phyloP scores from a whole-genome alignment of 2,329 filamentous ascomycete species.

The Ophiostoma sp. region DNA sequence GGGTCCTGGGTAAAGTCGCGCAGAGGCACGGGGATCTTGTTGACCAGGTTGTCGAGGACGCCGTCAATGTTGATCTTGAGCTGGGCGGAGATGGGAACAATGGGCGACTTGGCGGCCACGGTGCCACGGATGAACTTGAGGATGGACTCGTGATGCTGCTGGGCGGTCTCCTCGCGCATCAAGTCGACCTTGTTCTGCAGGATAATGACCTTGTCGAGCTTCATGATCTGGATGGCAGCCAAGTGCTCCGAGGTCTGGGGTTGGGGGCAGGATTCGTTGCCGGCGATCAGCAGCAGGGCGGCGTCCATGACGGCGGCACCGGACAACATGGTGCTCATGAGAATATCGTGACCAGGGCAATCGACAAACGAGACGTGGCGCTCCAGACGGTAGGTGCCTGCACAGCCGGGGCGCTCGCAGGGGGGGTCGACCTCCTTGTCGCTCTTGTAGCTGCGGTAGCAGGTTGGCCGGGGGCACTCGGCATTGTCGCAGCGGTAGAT shows the following conservation, averaged over 20 bases:
- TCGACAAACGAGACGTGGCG: conserved; percentile 98
- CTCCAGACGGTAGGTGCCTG: conserved; percentile 78
- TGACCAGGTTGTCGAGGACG: conserved; percentile 92
- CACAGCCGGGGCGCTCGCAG: conserved; percentile 89
- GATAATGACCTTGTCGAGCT: conserved; percentile 98
- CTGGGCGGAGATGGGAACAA: conserved; percentile 96
- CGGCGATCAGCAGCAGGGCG: conserved; percentile 89
- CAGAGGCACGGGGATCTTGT: conserved; percentile 85
- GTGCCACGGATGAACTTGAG: conserved; percentile 98
- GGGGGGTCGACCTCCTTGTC: conserved; percentile 97
- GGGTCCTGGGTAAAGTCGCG: conserved; percentile 88
- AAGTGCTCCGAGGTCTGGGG: conserved; percentile 98
- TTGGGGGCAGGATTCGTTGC: conserved; percentile 97
- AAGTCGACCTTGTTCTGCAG: conserved; percentile 99
- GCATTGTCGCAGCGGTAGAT: conserved; percentile 97
- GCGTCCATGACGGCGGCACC: conserved; percentile 99
- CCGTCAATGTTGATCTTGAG: conserved; percentile 99
- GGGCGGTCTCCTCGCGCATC: conserved; percentile 91
- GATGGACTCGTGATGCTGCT: conserved; percentile 93
- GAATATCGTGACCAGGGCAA: conserved; percentile 99
- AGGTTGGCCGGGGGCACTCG: conserved; percentile 87
- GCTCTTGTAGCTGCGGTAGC: conserved; percentile 96
- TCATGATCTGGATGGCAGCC: conserved; percentile 99
- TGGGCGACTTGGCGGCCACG: conserved; percentile 86
- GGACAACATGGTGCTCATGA: conserved; percentile 99